A percentile compares a stretch with the other conserved stretches of the same genome.
These are phyloP conservation scores for Mrakia gelida DNA, from an alignment of 768 basidiomycete species.

Conservation along the genomic window DNA sequence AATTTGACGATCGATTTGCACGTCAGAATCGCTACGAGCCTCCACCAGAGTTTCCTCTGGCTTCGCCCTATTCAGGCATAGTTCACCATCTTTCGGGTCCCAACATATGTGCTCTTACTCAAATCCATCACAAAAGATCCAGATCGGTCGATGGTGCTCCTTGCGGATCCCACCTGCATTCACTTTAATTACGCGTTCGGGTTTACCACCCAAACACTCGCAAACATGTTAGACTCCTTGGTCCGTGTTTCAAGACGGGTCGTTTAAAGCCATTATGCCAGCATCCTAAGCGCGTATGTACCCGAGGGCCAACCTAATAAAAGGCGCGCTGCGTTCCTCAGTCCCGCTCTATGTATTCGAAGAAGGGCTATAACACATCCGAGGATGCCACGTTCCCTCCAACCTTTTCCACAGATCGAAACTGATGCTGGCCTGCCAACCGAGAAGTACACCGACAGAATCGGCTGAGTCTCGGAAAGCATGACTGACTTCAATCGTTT, in stretches of 20 bases:
- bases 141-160: slow-evolving; percentile 56
- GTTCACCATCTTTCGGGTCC: slow-evolving; percentile 88
- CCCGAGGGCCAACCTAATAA: slow-evolving; percentile 51
- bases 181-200: slow-evolving; percentile 65
- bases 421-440: slow-evolving; percentile 63
- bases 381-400: slow-evolving; percentile 60
- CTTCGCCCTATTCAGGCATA: slow-evolving; percentile 86
- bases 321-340: slow-evolving; percentile 61
- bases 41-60: slow-evolving; percentile 96
- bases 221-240: slow-evolving; percentile 80
- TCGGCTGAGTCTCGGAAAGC: slow-evolving; percentile 52
- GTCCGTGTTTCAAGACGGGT: slow-evolving; percentile 81
- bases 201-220: slow-evolving; percentile 73
- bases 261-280: slow-evolving; percentile 74
- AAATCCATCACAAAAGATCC: slow-evolving; percentile 66
- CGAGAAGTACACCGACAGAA: slow-evolving; percentile 56
- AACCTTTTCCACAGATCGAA: slow-evolving; percentile 59
- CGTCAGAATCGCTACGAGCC: slow-evolving; percentile 73
- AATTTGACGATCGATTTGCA: slow-evolving; percentile 73
- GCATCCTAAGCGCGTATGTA: slow-evolving; percentile 64
- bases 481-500: slow-evolving; percentile 64
- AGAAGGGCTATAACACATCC: slow-evolving; percentile 63
- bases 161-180: slow-evolving; percentile 58
- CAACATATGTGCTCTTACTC: slow-evolving; percentile 78
- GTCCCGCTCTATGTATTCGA: slow-evolving; percentile 57